These are phyloP conservation scores for Hypomyces perniciosus DNA, from an alignment of 2,329 filamentous ascomycete genomes.

Conservation along the genomic window DNA sequence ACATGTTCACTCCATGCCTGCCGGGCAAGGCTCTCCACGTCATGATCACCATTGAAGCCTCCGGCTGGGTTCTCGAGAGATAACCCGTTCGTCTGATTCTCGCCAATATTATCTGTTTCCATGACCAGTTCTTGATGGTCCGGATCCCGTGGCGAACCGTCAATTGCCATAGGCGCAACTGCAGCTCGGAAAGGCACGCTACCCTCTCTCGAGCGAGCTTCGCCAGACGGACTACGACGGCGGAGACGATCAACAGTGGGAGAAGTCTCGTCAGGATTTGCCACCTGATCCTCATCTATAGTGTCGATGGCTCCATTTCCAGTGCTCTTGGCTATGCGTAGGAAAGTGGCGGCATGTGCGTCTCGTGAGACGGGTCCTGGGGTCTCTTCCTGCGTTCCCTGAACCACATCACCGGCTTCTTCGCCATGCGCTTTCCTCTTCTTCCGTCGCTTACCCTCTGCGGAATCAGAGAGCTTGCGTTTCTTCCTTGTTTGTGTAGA, in stretches of 20 bases:
- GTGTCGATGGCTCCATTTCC: constrained; percentile 12
- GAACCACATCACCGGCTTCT: constrained; percentile 16
- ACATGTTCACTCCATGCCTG: constrained; percentile 31
- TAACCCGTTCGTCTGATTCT: too few relatives aligned
- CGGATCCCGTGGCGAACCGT: constrained; percentile 7
- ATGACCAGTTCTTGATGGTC: constrained; percentile 8
- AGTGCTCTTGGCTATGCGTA: constrained; percentile 10
- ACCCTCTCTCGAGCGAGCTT: constrained; percentile 23
- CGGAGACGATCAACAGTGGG: constrained; percentile 23
- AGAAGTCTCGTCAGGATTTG: constrained; percentile 20
- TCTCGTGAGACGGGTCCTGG: constrained; percentile 3
- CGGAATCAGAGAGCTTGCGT: constrained; percentile 25
- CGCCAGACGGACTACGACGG: constrained; percentile 21
- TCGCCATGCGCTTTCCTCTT: constrained; percentile 24
- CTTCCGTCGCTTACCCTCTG: constrained; percentile 28
- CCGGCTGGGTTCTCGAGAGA: background rate
- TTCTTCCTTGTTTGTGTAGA: constrained; percentile 27
- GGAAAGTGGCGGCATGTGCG: constrained; percentile 6
- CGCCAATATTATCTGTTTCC: constrained; percentile 2
- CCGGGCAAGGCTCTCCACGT: constrained; percentile 27
- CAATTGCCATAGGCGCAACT: constrained; percentile 14
- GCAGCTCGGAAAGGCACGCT: constrained; percentile 14
- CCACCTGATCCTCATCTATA: constrained; percentile 17
- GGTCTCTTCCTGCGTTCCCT: constrained; percentile 15
- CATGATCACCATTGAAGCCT: constrained; percentile 14